Base-by-base conservation (phyloP, 495 filamentous ascomycete genomes). In the Podospora pseudocomata region DNA sequence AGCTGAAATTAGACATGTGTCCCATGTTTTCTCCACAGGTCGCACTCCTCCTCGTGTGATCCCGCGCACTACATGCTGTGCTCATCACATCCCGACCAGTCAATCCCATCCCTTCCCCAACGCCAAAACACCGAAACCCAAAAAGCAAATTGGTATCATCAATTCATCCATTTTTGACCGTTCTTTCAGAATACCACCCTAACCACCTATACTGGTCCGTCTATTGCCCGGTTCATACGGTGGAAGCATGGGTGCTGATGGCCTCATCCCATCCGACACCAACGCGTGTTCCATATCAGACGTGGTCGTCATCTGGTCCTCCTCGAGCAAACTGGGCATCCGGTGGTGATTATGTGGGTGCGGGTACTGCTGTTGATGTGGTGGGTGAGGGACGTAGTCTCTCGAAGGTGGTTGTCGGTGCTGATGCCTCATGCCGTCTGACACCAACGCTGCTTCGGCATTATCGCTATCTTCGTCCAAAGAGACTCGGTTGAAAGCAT, bases 251-350 rank as follows among this genome's bases (percentile, higher is more conserved):
- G 70, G 67, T 18, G 65, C 72, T 0, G 55, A 39, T 15, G 74
- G 71, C 44, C 77, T 71, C 66, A 74, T 71, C 23, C 79, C 79
- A 65, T 81, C 79, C 28, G 77, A 79, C 0, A 80, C 70, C 60
- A 79, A 71, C 5, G 79, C 77, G 19, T 70, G 68, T 19, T 77
- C 74, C 16, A 67, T 69, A 34, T 62, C 65, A 3, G 70, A 20
- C 32, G 34, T n/a, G 15, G 30, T 18, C n/a, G 65, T 64, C 20
- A 68, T 67, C 9, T 74, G 61, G 18, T 75, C 72, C 18, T 73
- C 66, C 23, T 74, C 73, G 3, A 73, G 70, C 9, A 77, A 68
- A 60, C 73, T 73, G 13, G 73, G 73, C 68, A 72, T 70, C 4
- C 65, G 63, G 6, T 56, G 16, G 1, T 68, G 67, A n/a, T 32